Base-by-base conservation (phyloP, 768 basidiomycete species). In the Solioccasus polychromus region DNA sequence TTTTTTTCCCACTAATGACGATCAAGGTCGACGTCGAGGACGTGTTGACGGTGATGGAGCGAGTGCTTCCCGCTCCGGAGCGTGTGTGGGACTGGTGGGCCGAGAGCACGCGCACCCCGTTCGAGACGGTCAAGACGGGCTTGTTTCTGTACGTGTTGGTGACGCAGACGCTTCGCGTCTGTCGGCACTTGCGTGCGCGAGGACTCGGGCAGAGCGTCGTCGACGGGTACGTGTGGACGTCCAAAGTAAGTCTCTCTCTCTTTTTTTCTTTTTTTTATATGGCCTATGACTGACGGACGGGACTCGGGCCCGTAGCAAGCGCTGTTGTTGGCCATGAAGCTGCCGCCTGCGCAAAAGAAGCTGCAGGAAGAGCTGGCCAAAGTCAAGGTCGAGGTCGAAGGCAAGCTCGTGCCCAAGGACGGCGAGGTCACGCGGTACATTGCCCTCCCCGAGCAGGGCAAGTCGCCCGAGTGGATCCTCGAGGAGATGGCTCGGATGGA, bases 401-500 rank as follows among this genome's bases (percentile, higher is more conserved):
- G 69, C 53, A 79, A 78, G 50, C 75, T 93, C 31, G 68, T 91
- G 2, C 85, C 85, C 0, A 74, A 80, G 40, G 84, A 79, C 1
- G 71, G 75, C 3, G 70, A 74, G 17, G 79, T 91, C 5, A 70
- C 76, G 1, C 77, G 87, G 4, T 79, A 92, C 59, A 73, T 88
- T 2, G 54, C 76, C 2, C 70, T 93, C 0, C 90, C 91, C 0
- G 67, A 69, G 1, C 66, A 78, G 22, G 88, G 91, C 12, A 73
- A 80, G 52, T 69, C 81, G 0, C 48, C 77, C 8, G 85, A 85
- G 48, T 88, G 86, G 86, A 87, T 93, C 50, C 49, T 82, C 17
- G 73, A 71, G 8, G 86, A 91, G 61, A 90, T 92, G 85, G 77
- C 79, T 19, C 78, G 73, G 55, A 91, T 92, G 86, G 88, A 92